Evolutionary conservation across 2,329 filamentous ascomycete genomes (phyloP), one percentile per base, ranked within the genome.

Genomic region (Pseudodiploospora longispora): DNA sequence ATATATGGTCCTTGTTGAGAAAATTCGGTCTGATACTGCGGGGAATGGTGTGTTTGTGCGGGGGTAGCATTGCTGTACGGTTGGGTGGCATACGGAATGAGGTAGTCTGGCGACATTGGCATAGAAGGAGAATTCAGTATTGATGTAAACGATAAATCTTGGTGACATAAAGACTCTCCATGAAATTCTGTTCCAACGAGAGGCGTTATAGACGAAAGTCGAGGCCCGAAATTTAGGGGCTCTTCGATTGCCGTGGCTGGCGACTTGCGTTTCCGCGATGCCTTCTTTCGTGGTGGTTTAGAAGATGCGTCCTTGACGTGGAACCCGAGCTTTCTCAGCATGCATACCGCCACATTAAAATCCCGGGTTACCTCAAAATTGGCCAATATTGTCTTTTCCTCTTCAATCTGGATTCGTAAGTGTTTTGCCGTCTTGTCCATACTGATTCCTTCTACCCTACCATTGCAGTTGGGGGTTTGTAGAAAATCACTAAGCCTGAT

Each of bases 311-410:
- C 50, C 30, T 49, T 48, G 33, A 62, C 47, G 5, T 12, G 29
- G 31, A 67, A 62, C 6, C 59, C 58, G 9, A 55, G 50, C 41
- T 56, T 62, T 31, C 58, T 52, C 1, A 67, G 52, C 41, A 63
- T 54, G 38, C 54, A 64, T 4, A 59, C 51, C 2, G 58, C 47
- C 10, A 66, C 42, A 27, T 47, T 54, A 32, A 66, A 65, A 39
- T 67, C 62, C 42, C 62, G 53, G 4, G 41, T 48, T 6, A 60
- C 52, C 6, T 56, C 52, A 36, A 67, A 64, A 19, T 54, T 51
- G 7, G 49, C 52, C 4, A 54, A 36, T 8, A 65, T 41, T 4
- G 50, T 51, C 30, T 59, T 57, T 2, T 46, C 40, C n/a, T 56
- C 55, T 4, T 50, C 19, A 19, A 19, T 19, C 19, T 19, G 19